Evolutionary conservation across 768 basidiomycete genomes (phyloP).

Genomic region (Xanthoconium purpureum): DNA sequence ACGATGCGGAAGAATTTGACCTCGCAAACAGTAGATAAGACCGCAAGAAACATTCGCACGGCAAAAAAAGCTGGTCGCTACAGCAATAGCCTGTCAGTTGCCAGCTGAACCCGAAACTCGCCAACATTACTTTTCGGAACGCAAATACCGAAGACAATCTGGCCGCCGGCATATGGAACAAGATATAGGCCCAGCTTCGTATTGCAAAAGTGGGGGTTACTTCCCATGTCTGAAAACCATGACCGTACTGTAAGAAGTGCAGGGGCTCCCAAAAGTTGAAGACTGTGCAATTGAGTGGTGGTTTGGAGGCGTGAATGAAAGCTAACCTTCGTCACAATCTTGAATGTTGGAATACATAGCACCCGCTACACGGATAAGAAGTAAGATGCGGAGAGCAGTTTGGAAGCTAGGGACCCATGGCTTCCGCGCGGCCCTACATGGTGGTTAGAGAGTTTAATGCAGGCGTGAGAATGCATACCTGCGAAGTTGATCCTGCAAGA

Average conservation of each 20-base stretch:
- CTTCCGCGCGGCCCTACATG: constrained; percentile 56
- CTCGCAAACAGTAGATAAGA: constrained; percentile 74
- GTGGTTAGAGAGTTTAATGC: constrained; percentile 8
- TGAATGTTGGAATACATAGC: constrained; percentile 96
- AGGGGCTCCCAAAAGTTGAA: constrained; percentile 99
- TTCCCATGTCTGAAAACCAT: constrained; percentile 99
- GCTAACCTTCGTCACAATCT: constrained; percentile 93
- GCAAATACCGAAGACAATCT: constrained; percentile 56
- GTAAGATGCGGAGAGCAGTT: constrained; percentile 76
- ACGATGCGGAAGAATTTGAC: constrained; percentile 80
- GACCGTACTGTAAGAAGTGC: constrained; percentile 82
- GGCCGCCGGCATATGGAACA: constrained; percentile 72
- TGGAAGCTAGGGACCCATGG: constrained; percentile 88
- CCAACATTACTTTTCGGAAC: constrained; percentile 64
- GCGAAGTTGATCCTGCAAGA: constrained; percentile 78
- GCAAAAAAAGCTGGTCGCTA: constrained; percentile 89
- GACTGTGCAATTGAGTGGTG: constrained; percentile 46
- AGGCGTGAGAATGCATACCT: constrained; percentile 41
- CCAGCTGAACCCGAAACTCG: not conserved
- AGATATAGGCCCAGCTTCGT: constrained; percentile 91
- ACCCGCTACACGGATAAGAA: constrained; percentile 73
- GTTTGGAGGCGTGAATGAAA: not conserved
- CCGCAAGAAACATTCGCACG: constrained; percentile 74
- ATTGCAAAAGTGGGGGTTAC: constrained; percentile 88
- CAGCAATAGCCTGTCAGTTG: constrained; percentile 14